Base-by-base conservation (phyloP, 352 stramenopile genomes). In the Globisporangium abappressorium region DNA sequence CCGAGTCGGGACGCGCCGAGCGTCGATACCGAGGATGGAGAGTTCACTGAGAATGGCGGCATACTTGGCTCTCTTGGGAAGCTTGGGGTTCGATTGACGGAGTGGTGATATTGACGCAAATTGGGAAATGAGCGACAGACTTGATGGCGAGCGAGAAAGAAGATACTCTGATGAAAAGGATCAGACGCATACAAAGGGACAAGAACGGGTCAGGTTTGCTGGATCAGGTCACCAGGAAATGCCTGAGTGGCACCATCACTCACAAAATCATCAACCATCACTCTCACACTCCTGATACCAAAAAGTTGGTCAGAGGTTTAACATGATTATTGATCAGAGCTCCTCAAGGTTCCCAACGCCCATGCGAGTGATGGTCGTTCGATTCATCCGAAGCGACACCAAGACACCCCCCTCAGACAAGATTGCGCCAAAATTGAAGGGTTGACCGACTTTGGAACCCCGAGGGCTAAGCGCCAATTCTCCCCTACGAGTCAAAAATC, bases 11-110 rank as follows among this genome's bases (percentile, higher is more conserved):
- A 34, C 0, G 57, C 34, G 34, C 38, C 41, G 36, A 49, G 14
- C 14, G 58, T 55, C 38, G 54, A 59, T n/a, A 64, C 58, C 12
- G 58, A 64, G 36, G 58, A 55, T 18, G 58, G 38, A 18, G 58
- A 64, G 26, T 26, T 64, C 34, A 8, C 20, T n/a, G 38, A 64
- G 58, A 55, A 64, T 24, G 58, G 62, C 1, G 57, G 59, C 43
- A 77, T 66, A 3, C 28, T 56, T 22, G 5, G 47, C 24, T 58
- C 2, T 24, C 15, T 24, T 30, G 54, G 24, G 0, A 34, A 18
- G 12, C 24, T 3, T 3, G 12, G 53, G 47, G 22, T 30, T 22
- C 11, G 15, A 22, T 6, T 46, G 9, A n/a, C 5, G 24, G 20
- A 14, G 11, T 22, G 24, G 26, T 38, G 12, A 3, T 14, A 30